A percentile compares a stretch with the other conserved stretches of the same genome.
phyloP scores from a whole-genome alignment of 2,329 filamentous ascomycete genomes.

The Thelonectria olida region DNA sequence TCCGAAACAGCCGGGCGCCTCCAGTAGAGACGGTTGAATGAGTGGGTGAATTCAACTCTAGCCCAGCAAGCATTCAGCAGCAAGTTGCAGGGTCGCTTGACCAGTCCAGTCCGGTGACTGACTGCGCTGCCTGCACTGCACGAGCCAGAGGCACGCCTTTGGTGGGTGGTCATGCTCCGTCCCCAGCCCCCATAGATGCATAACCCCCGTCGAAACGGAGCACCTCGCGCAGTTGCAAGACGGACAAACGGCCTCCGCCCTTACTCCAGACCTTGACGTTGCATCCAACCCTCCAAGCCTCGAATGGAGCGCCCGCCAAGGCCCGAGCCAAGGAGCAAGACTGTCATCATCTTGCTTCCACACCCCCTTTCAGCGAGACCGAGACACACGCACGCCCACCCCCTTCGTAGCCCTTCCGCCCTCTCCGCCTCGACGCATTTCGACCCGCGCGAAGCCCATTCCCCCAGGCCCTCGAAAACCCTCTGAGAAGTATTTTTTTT shows the following conservation, averaged over 20 bases:
- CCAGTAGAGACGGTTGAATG: conserved; percentile 7
- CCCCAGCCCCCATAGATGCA: conserved; percentile 13
- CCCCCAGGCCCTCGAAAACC: neutral
- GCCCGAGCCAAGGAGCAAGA: conserved; percentile 6
- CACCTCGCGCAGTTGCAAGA: too few relatives aligned
- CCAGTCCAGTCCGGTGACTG: too few relatives aligned
- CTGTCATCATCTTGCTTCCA: neutral
- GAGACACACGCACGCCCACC: neutral
- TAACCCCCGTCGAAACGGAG: conserved; percentile 22
- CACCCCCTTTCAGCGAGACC: conserved; percentile 3
- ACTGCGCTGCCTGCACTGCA: too few relatives aligned
- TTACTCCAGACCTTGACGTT: conserved; percentile 34
- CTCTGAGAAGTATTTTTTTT: neutral
- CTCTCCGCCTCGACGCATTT: conserved; percentile 22
- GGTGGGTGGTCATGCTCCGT: neutral
- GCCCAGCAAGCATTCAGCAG: too few relatives aligned
- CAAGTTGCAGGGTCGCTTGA: too few relatives aligned
- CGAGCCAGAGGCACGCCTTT: neutral
- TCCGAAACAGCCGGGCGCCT: conserved; percentile 37
- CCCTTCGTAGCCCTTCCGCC: conserved; percentile 8
- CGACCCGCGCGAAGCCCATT: conserved; percentile 9
- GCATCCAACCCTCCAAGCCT: conserved; percentile 26
- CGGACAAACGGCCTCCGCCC: conserved; percentile 32
- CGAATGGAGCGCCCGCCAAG: conserved; percentile 10
- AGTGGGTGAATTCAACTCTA: too few relatives aligned